phyloP scores from a whole-genome alignment of 306 rosid species.

The Castanopsis chinensis region DNA sequence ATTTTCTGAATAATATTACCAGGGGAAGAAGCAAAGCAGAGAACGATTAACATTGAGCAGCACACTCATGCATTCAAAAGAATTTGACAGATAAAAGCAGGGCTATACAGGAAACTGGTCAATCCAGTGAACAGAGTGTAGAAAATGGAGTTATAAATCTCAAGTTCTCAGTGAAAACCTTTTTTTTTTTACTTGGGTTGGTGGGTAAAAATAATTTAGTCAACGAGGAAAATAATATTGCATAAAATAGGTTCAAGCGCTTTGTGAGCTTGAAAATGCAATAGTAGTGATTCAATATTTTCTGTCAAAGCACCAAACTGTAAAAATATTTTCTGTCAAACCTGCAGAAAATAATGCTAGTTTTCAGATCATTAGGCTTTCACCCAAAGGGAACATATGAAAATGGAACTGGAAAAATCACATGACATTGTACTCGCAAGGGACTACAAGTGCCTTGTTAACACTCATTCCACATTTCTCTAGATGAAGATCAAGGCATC shows the following conservation, averaged over 20 bases:
- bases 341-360: neutral
- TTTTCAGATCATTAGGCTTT: constrained; percentile 6
- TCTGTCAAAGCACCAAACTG: neutral
- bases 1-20: constrained; percentile 63
- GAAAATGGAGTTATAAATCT: neutral
- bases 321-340: too few relatives aligned
- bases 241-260: too few relatives aligned
- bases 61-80: neutral
- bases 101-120: neutral
- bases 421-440: neutral
- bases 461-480: neutral
- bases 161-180: neutral
- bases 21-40: constrained; percentile 13
- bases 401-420: neutral
- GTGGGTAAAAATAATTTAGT: too few relatives aligned
- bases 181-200: too few relatives aligned
- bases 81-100: constrained; percentile 4
- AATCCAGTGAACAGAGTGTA: neutral
- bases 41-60: neutral
- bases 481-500: neutral
- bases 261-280: neutral
- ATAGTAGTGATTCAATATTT: neutral
- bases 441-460: neutral
- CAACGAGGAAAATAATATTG: too few relatives aligned
- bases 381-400: constrained; percentile 1